Evolutionary conservation across 257 asterid genomes (phyloP), one percentile per base, ranked within the genome.

Genomic region (Galeopsis tetrahit): DNA sequence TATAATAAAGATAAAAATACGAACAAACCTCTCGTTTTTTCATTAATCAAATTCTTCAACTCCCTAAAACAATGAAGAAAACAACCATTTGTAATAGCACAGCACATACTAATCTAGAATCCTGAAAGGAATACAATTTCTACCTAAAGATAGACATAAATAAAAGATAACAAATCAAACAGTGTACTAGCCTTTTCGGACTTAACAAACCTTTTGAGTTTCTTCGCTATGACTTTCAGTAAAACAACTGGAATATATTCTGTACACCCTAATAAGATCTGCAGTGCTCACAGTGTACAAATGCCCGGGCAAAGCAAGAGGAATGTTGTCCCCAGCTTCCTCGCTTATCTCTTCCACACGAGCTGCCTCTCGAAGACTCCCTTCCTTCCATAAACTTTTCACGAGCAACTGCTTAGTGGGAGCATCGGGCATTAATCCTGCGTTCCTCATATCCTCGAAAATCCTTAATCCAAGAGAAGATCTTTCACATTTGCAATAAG

Each of bases 361-460:
- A 72, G 95, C 99, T 8, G 98, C 98, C 76, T 94, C 97, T 76
- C 96, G 84, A 39, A 95, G 85, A 84, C 88, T 91, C 2, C 98
- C 96, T 82, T 91, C 98, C 77, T 87, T 89, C 99, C 98, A 91
- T 14, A 94, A 82, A 73, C 95, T 88, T 82, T 85, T 94, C 66
- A 94, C 97, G 3, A 94, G 93, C 62, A 87, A 73, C 39, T 88
- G 83, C 69, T 91, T 90, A 5, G 99, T 83, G 10, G 80, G 75
- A 51, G 52, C 67, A 78, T 94, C 98, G 0, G 85, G 89, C 85
- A 88, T 71, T 65, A 88, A 56, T 4, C 80, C 66, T 0, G 82
- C 81, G 77, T 76, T 85, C 75, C 82, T 81, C 99, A 91, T 91
- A 70, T 91, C 98, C 81, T 91, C 93, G 10, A 90, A 88, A 48